phyloP scores from a whole-genome alignment of 805 yeast species.

The Candida ortonii region DNA sequence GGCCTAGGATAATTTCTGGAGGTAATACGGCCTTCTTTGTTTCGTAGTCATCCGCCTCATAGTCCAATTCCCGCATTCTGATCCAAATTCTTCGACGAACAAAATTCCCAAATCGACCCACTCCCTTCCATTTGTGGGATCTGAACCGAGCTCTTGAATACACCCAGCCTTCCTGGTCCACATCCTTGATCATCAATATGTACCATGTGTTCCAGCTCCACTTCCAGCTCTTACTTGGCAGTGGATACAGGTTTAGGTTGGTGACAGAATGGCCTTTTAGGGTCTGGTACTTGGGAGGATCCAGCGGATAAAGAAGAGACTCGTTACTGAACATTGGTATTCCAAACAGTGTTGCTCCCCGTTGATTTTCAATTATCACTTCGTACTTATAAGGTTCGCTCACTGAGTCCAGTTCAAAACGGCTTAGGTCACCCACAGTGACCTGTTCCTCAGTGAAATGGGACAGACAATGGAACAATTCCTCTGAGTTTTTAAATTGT shows the following conservation, averaged over 20 bases:
- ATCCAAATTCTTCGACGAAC: conserved; percentile 52
- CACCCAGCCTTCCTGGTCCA: conserved; percentile 59
- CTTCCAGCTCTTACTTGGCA: conserved; percentile 49
- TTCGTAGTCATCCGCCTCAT: neutral
- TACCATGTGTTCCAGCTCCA: conserved; percentile 60
- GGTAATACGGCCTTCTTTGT: neutral
- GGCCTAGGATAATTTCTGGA: too few species aligned
- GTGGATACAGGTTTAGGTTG: conserved; percentile 35
- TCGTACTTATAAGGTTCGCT: conserved; percentile 30
- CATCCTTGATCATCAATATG: conserved; percentile 50
- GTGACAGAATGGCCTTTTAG: conserved; percentile 39
- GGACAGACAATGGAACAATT: conserved; percentile 26
- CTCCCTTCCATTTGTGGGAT: conserved; percentile 49
- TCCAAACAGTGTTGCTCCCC: conserved; percentile 53
- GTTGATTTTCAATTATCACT: conserved; percentile 50
- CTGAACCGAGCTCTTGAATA: conserved; percentile 43
- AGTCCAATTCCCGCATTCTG: conserved; percentile 34
- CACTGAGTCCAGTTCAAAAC: conserved; percentile 9
- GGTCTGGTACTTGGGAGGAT: conserved; percentile 49
- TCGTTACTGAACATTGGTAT: conserved; percentile 47
- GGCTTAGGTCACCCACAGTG: conserved; percentile 10
- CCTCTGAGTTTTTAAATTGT: conserved; percentile 28
- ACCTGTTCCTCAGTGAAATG: conserved; percentile 16
- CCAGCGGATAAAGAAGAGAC: conserved; percentile 46
- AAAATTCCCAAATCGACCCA: conserved; percentile 46